Evolutionary conservation across 257 asterid species (phyloP), one percentile per base, ranked within the genome.

Genomic region (Petrea volubilis): DNA sequence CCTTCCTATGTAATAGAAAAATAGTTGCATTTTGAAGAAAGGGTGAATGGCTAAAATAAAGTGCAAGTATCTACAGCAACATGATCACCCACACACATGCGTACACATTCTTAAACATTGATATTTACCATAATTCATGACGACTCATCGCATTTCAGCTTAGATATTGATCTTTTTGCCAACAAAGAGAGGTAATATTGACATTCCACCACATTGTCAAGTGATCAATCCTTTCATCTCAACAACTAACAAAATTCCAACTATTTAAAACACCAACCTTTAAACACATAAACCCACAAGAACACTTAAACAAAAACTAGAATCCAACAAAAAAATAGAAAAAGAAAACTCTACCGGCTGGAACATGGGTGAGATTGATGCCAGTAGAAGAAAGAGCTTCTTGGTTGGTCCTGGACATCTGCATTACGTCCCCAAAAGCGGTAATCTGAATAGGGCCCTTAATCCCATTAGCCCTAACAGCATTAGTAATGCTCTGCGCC

Each of bases 371-470:
- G 65, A 94, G 89, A 80, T 63, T 82, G 78, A 94, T 79, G 60
- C 97, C 99, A 71, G 90, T 91, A 67, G 95, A 80, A 11, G 97
- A 91, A 46, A 94, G 89, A 3, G 93, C 97, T 67, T 88, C 95
- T 63, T 87, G 97, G 64, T 89, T 89, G n/a, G 82, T 60, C 75
- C 95, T 83, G 17, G 97, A 85, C 18, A 94, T 86, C 87, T 84
- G 95, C 82, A 83, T 60, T 17, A 94, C 86, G 56, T 94, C 97
- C 14, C 97, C 99, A 17, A 94, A 94, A 31, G 99, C 99, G 27
- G 97, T 94, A 63, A 94, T 91, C 73, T 89, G 87, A 67, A 91
- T 40, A 5, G 97, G 96, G 15, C 99, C 97, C 75, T 74, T 94
- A 34, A 94, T 91, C 70, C 97, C 93, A 74, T 78, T 89, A 56